Conservation (phyloP, 2,329 filamentous ascomycete genomes). For the Alternaria brassicae region DNA sequence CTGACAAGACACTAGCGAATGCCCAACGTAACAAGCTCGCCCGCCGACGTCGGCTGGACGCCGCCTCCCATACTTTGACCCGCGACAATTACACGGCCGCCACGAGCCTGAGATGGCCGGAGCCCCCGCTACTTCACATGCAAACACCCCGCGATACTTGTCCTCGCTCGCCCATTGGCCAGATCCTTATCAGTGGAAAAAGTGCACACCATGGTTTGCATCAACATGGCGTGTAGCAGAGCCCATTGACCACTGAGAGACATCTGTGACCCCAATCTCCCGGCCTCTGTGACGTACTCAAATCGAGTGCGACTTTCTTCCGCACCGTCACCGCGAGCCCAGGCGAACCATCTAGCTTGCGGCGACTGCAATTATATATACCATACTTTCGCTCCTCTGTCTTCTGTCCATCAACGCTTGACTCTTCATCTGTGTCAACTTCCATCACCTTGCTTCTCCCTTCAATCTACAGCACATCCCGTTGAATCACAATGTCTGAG, state of each 20-base stretch:
- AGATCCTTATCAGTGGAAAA: conserved; percentile 43
- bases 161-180: conserved; percentile 35
- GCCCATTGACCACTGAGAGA: conserved; percentile 51
- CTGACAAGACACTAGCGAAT: conserved; percentile 14
- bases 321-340: conserved; percentile 21
- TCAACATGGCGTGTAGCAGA: conserved; percentile 25
- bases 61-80: conserved; percentile 31
- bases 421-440: conserved; percentile 8
- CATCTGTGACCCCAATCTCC: conserved; percentile 67
- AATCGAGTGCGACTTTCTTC: conserved; percentile 49
- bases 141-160: conserved; percentile 28
- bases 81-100: conserved; percentile 35
- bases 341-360: conserved; percentile 21
- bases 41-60: conserved; percentile 23
- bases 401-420: conserved; percentile 15
- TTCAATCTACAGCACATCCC: not conserved
- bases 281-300: conserved; percentile 74
- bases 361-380: conserved; percentile 41
- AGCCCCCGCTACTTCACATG: conserved; percentile 35
- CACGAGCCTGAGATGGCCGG: conserved; percentile 22
- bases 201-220: conserved; percentile 45
- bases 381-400: conserved; percentile 18
- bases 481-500: conserved; percentile 73
- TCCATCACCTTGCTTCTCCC: conserved; percentile 11
- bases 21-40: conserved; percentile 30